Conservation (phyloP, 306 rosid species). For the Cercis canadensis region DNA sequence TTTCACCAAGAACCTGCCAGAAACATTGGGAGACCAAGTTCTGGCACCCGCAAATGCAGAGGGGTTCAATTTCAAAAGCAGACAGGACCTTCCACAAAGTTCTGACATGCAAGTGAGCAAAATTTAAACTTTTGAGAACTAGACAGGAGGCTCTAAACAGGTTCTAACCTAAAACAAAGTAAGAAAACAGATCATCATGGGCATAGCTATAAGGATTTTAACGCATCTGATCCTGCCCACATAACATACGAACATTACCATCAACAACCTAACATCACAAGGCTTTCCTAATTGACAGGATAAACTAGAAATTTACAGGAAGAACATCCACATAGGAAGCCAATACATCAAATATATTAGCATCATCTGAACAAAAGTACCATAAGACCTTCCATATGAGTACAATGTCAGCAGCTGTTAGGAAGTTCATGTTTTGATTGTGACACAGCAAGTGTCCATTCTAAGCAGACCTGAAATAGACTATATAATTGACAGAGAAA, state of each 20-base stretch:
- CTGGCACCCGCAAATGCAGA: too few relatives aligned
- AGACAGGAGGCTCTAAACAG: too few relatives aligned
- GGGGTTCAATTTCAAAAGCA: too few relatives aligned
- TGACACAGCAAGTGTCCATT: slow-evolving; percentile 27
- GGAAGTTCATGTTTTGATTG: slow-evolving; percentile 38
- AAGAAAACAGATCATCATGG: too few relatives aligned
- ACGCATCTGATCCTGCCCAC: too few relatives aligned
- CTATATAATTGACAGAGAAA: slow-evolving; percentile 26
- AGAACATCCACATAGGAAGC: slow-evolving; percentile 23
- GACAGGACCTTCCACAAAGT: too few relatives aligned
- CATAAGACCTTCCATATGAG: slow-evolving; percentile 34
- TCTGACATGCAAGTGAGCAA: too few relatives aligned
- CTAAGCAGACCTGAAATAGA: slow-evolving; percentile 44
- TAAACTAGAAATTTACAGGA: slow-evolving; percentile 16
- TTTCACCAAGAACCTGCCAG: too few relatives aligned
- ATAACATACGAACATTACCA: background rate
- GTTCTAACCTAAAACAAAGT: too few relatives aligned
- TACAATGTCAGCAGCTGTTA: slow-evolving; percentile 28
- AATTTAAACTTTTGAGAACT: too few relatives aligned
- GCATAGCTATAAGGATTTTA: too few relatives aligned
- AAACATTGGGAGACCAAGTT: too few relatives aligned
- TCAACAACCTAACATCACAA: slow-evolving; percentile 18
- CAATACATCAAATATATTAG: slow-evolving; percentile 25
- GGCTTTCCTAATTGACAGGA: slow-evolving; percentile 33
- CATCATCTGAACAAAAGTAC: slow-evolving; percentile 25